Evolutionary conservation across 208 protist species (phyloP), one percentile per base, ranked within the genome.

Genomic region (Trypanosoma avium): DNA sequence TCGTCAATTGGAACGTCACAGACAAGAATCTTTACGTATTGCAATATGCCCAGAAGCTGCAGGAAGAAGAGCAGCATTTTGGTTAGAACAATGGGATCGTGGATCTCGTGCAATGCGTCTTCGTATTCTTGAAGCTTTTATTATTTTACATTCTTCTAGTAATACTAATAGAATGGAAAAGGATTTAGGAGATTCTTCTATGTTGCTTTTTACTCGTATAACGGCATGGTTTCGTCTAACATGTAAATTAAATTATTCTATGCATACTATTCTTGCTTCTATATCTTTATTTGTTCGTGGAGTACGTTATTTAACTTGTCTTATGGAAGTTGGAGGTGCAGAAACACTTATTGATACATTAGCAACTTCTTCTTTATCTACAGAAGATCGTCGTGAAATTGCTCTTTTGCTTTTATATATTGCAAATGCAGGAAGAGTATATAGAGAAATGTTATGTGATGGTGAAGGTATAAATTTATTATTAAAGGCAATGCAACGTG

Each of bases 401-500:
- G 56, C 83, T 35, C 63, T 84, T 40, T 72, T 96, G 53, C 74
- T 96, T 21, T 54, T 94, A 43, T 85, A 86, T 70, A 77, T 93
- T 29, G 79, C 77, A 27, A 94, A 96, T 67, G 78, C 82, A 5
- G 90, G 90, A 26, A 79, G 90, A 5, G 86, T 94, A 19, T 96
- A 94, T 58, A 77, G 90, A 5, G 90, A 96, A 71, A 90, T 96
- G 86, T 73, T 96, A 15, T 87, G 83, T 46, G 86, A 93, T 36
- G 77, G 76, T 52, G 75, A 82, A 21, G 83, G 83, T 38, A 49
- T 92, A 29, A 24, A 79, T 10, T 55, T 79, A n/a, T 50, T 96
- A 3, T 40, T 96, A 12, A 60, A 68, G 42, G 74, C 68, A 22
- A 60, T 88, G 64, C 79, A 82, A 60, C 65, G 61, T 2, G 90